Conservation (phyloP, 345 rosid genomes). For the Gynandropsis gynandra region DNA sequence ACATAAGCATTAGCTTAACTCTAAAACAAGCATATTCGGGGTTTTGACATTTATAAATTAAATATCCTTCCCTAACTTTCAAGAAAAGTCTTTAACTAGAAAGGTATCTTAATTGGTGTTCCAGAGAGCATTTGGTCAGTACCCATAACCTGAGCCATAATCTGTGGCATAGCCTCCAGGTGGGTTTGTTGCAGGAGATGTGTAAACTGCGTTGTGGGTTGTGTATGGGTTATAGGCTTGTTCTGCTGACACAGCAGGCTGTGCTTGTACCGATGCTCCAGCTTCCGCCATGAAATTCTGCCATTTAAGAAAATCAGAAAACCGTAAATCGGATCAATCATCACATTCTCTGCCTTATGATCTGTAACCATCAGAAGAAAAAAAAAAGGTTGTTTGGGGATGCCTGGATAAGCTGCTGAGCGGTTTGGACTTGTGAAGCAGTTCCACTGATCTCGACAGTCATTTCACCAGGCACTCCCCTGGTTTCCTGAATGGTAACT, state of each 20-base stretch:
- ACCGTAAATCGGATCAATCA: slow-evolving; percentile 7
- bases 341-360: too few species aligned
- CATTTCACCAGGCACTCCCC: slow-evolving; percentile 97
- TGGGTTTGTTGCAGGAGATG: slow-evolving; percentile 55
- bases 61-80: too few species aligned
- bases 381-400: too few species aligned
- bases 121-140: background rate
- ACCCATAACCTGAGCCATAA: slow-evolving; percentile 11
- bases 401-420: slow-evolving; percentile 97
- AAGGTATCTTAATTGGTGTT: too few species aligned
- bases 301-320: slow-evolving; percentile 16
- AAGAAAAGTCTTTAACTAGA: too few species aligned
- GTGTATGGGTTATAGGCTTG: slow-evolving; percentile 72
- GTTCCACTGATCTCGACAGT: slow-evolving; percentile 97
- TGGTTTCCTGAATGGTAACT: slow-evolving; percentile 90
- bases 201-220: slow-evolving; percentile 50
- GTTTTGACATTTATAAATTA: too few species aligned
- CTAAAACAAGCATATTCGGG: too few species aligned
- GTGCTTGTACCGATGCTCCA: slow-evolving; percentile 47
- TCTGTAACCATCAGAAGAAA: too few species aligned
- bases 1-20: too few species aligned
- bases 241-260: slow-evolving; percentile 41
- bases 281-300: slow-evolving; percentile 99
- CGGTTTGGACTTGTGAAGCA: slow-evolving; percentile 93
- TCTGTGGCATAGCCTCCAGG: slow-evolving; percentile 2